Base-by-base conservation (phyloP, 441 rosid species). In the Syzygium malaccense region DNA sequence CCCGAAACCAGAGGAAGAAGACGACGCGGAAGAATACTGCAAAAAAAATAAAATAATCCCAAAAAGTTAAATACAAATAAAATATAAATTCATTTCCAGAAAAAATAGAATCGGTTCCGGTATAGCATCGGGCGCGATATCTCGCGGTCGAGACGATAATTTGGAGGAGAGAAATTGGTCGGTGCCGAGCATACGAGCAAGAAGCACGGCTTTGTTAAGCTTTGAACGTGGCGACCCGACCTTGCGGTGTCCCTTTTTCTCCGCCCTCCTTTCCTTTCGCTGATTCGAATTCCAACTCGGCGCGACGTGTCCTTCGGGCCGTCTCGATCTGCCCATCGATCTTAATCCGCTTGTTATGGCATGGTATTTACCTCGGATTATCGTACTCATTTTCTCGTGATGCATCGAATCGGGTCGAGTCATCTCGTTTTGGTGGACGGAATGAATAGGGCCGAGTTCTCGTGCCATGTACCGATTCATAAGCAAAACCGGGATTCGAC, bases 381-480 rank as follows among this genome's bases (percentile, higher is more conserved):
- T 8, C 28, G 5, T 33, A 25, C 4, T 6, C 15, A 19, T 33
- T 37, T 33, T 33, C 0, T 33, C 1, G 1, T 0, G 0, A 20
- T 10, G 4, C 28, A 20, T 0, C 10, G 1, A 37, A 37, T 33
- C 1, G 3, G 25, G 14, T 33, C 8, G 80, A 19, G 15, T 33
- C 49, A 33, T 37, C 4, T 20, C 49, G 20, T 71, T 6, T 20
- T 12, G 4, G 13, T 3, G 0, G 1, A 11, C 20, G 5, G 15
- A 71, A 20, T 37, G 15, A 33, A 33, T 71, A 8, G 15, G 15
- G 80, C 20, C 17, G 0, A 4, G 2, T 5, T 71, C 15, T 10
- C 1, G 1, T 3, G 5, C 11, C 28, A 0, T 3, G 0, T 10
- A 10, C 28, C 0, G 0, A 33, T 33, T 45, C 48, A 45, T 10